A percentile compares a stretch with the other conserved stretches of the same genome.
These are phyloP conservation scores for Paraphaeosphaeria sporulosa DNA, from an alignment of 2,329 filamentous ascomycete genomes.

Conservation along the genomic window DNA sequence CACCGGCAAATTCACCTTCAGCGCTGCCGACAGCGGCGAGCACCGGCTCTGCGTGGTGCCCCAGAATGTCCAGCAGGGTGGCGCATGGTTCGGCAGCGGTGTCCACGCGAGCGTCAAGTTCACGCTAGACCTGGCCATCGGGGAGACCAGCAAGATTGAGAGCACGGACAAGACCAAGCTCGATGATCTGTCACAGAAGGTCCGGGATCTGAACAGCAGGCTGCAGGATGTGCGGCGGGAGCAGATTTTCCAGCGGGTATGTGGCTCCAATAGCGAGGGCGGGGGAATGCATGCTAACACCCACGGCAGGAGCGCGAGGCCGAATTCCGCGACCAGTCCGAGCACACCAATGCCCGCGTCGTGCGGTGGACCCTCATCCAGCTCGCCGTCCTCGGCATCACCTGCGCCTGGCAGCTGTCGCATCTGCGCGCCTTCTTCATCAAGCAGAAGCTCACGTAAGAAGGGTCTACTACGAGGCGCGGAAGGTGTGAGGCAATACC, in stretches of 20 bases:
- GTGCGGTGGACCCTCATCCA: constrained; percentile 95
- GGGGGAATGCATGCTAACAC: constrained; percentile 23
- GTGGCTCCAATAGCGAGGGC: constrained; percentile 18
- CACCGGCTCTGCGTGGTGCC: constrained; percentile 96
- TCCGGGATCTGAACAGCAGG: constrained; percentile 87
- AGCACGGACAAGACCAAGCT: constrained; percentile 94
- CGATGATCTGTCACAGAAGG: constrained; percentile 83
- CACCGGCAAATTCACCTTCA: constrained; percentile 92
- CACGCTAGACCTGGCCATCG: constrained; percentile 89
- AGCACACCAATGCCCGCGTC: constrained; percentile 88
- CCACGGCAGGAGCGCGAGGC: constrained; percentile 85
- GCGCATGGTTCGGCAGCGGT: constrained; percentile 72
- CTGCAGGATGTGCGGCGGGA: constrained; percentile 89
- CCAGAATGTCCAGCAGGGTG: constrained; percentile 72
- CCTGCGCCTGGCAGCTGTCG: constrained; percentile 96
- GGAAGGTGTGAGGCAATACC: constrained; percentile 13
- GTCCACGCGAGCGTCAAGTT: constrained; percentile 82
- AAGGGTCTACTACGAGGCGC: constrained; percentile 6
- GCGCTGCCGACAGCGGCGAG: constrained; percentile 90
- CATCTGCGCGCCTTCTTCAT: constrained; percentile 98
- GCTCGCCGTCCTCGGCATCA: constrained; percentile 80
- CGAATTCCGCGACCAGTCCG: constrained; percentile 97
- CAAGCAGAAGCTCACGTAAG: constrained; percentile 97
- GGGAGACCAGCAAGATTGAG: constrained; percentile 92
- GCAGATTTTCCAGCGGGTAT: constrained; percentile 93